Percentiles rank a stretch among this genome's conserved stretches.
Evolutionary conservation across 2,329 filamentous ascomycete genomes (phyloP).

Genomic region (Ampelomyces quisqualis): DNA sequence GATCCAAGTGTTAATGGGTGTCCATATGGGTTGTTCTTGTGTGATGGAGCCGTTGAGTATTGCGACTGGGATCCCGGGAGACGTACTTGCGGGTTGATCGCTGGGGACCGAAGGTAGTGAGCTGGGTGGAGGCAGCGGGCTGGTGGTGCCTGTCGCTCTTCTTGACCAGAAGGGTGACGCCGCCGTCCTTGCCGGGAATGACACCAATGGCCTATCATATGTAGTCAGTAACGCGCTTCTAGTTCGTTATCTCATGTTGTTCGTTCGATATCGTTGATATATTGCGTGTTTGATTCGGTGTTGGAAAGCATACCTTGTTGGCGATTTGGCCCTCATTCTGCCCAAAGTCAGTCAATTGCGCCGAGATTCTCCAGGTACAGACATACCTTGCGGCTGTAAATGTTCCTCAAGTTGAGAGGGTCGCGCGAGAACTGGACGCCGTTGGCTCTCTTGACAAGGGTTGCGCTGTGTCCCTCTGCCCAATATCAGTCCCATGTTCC

Average conservation of each 20-base stretch:
- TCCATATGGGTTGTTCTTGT: not conserved
- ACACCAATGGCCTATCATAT: conserved; percentile 74
- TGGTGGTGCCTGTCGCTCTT: conserved; percentile 70
- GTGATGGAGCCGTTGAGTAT: not conserved
- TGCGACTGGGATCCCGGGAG: conserved; percentile 1
- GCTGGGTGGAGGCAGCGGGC: conserved; percentile 67
- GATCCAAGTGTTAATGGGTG: conserved; percentile 5
- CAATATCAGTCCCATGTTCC: conserved; percentile 14
- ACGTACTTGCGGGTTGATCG: conserved; percentile 80
- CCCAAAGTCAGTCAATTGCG: conserved; percentile 26
- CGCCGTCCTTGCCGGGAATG: conserved; percentile 72
- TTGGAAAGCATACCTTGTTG: conserved; percentile 68
- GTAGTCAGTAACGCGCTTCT: conserved; percentile 8
- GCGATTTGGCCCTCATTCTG: conserved; percentile 92
- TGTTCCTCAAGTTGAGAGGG: conserved; percentile 89
- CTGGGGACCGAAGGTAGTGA: conserved; percentile 68
- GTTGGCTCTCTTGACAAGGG: conserved; percentile 86
- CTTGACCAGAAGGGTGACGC: conserved; percentile 81
- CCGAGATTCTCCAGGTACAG: conserved; percentile 1
- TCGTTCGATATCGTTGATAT: not conserved
- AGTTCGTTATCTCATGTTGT: not conserved
- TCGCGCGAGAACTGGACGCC: conserved; percentile 91
- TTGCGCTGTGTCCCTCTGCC: conserved; percentile 82
- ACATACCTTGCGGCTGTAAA: conserved; percentile 83
- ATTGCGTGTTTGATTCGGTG: conserved; percentile 2